phyloP scores from a whole-genome alignment of 2,329 filamentous ascomycete genomes.

The Magnaporthales sp. region DNA sequence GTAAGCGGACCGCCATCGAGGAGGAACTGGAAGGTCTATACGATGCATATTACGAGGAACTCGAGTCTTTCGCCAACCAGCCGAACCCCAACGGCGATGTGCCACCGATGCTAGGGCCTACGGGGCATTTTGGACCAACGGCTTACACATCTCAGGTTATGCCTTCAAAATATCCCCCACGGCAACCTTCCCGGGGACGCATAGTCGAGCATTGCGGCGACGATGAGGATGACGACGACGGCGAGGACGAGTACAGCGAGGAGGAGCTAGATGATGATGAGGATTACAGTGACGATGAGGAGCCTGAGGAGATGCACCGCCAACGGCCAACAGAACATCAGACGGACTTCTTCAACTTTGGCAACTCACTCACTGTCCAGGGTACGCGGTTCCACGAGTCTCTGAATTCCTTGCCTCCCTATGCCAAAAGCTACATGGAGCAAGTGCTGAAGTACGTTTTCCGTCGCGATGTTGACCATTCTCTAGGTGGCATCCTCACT shows the following conservation, averaged over 20 bases:
- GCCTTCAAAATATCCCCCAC: conserved; percentile 46
- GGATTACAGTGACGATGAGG: conserved; percentile 58
- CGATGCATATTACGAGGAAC: conserved; percentile 95
- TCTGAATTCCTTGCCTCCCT: conserved; percentile 22
- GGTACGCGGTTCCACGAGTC: conserved; percentile 33
- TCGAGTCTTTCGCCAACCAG: conserved; percentile 93
- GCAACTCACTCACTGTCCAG: conserved; percentile 93
- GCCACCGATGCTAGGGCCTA: conserved; percentile 59
- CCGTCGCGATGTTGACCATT: conserved; percentile 19
- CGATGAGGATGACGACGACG: conserved; percentile 47
- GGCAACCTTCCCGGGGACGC: conserved; percentile 66
- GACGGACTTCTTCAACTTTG: conserved; percentile 93
- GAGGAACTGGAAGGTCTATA: conserved; percentile 96
- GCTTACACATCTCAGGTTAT: conserved; percentile 47
- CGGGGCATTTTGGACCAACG: conserved; percentile 51
- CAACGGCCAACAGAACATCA: conserved; percentile 35
- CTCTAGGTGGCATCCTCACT: conserved; percentile 87
- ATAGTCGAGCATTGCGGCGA: conserved; percentile 59
- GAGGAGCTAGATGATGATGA: conserved; percentile 36
- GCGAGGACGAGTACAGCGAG: conserved; percentile 44
- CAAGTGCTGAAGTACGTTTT: conserved; percentile 11
- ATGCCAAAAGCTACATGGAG: conserved; percentile 12
- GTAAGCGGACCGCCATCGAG: conserved; percentile 94
- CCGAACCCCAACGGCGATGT: conserved; percentile 57
- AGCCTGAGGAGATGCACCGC: conserved; percentile 54